Percentiles rank a stretch among this genome's conserved stretches.
Conservation (phyloP, 208 protist genomes). For the Acanthamoeba castellanii region DNA sequence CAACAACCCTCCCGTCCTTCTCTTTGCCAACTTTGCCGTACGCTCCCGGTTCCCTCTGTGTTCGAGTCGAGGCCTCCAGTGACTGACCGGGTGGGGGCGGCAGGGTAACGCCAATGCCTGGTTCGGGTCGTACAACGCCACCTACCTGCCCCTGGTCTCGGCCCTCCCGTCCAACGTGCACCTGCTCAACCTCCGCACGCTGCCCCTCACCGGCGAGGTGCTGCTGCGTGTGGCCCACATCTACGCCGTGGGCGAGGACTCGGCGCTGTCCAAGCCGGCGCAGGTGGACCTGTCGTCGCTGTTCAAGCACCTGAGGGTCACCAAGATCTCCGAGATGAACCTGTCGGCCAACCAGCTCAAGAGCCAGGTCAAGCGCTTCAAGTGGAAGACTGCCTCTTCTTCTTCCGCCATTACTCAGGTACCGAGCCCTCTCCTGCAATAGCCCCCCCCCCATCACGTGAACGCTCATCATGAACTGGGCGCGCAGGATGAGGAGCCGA, state of each 20-base stretch:
- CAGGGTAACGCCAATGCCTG: not conserved
- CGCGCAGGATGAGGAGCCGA: not conserved
- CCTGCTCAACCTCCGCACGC: constrained; percentile 12
- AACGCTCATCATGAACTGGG: not conserved
- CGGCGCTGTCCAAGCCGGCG: not conserved
- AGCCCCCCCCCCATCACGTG: no score
- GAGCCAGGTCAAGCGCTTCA: constrained; percentile 46
- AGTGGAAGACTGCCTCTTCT: constrained; percentile 32
- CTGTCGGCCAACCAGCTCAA: constrained; percentile 47
- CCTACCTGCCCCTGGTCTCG: not conserved
- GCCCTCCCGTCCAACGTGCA: constrained; percentile 42
- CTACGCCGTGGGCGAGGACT: constrained; percentile 28
- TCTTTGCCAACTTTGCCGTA: not conserved
- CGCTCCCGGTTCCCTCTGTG: not conserved
- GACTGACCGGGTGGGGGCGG: not conserved
- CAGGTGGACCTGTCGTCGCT: constrained; percentile 4
- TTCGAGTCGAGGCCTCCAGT: no score
- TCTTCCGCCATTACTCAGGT: not conserved
- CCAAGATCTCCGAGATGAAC: constrained; percentile 39
- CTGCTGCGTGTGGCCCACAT: constrained; percentile 8
- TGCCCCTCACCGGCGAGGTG: not conserved
- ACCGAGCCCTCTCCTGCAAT: not conserved
- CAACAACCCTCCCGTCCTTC: constrained; percentile 14
- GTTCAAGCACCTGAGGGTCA: constrained; percentile 3
- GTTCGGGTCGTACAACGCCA: not conserved